phyloP scores from a whole-genome alignment of 2,329 filamentous ascomycete species.

The Ophiostoma triangulosporum region DNA sequence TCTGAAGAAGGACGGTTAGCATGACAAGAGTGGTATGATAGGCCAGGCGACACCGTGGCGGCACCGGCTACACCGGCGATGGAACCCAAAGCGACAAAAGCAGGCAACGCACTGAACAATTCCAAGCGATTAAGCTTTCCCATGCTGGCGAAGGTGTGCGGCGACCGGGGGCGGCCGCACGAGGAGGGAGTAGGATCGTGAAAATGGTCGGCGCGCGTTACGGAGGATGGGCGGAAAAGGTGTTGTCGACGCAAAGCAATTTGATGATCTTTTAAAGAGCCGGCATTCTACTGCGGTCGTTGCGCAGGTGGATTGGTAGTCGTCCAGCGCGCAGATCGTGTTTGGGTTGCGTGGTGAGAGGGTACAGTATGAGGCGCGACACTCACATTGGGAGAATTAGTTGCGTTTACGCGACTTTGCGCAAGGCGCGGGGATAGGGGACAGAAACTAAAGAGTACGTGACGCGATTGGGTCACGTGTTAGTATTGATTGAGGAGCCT shows the following conservation, averaged over 20 bases:
- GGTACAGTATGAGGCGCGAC: constrained; percentile 1
- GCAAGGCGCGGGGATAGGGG: constrained; percentile 7
- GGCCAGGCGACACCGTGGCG: background rate
- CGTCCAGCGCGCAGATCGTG: constrained; percentile 1
- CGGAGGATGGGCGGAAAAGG: background rate
- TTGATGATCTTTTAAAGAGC: background rate
- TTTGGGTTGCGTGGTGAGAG: background rate
- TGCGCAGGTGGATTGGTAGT: background rate
- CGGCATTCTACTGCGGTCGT: background rate
- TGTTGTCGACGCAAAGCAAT: background rate
- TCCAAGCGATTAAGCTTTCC: constrained; percentile 92
- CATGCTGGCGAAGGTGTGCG: constrained; percentile 38
- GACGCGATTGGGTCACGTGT: constrained; percentile 10
- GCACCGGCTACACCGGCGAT: background rate
- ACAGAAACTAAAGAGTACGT: background rate
- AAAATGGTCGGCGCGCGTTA: background rate
- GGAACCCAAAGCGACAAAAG: background rate
- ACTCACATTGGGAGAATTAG: no score
- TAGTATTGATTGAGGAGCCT: no score
- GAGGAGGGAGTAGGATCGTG: background rate
- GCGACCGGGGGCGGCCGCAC: constrained; percentile 8
- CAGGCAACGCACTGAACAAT: constrained; percentile 60
- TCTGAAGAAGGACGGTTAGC: constrained; percentile 36
- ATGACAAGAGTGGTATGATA: background rate
- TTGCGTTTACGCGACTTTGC: constrained; percentile 11